Evolutionary conservation across 805 yeast genomes (phyloP).

Genomic region (Wickerhamomyces chambardii): DNA sequence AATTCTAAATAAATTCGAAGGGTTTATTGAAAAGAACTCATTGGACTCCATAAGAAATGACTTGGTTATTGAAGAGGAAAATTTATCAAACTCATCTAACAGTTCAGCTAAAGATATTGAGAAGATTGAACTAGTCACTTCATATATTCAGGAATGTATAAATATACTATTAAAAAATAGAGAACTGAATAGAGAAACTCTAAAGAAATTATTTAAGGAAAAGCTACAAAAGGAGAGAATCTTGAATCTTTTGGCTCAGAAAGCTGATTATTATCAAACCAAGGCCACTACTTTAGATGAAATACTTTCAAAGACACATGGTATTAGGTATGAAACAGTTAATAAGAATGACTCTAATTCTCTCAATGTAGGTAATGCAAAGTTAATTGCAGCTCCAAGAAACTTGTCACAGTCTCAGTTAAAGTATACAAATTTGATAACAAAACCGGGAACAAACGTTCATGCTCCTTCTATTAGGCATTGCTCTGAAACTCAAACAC

Average conservation of each 20-base stretch:
- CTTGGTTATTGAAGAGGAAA: slow-evolving; percentile 1
- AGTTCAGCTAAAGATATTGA: not conserved
- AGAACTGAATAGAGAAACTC: not conserved
- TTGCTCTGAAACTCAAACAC: no score
- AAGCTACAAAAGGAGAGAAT: not conserved
- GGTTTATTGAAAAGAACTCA: slow-evolving; percentile 9
- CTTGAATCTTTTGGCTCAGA: not conserved
- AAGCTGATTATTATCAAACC: not conserved
- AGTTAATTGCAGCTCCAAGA: no score
- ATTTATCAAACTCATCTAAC: not conserved
- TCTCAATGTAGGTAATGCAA: no score
- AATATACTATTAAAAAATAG: not conserved
- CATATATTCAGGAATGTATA: not conserved
- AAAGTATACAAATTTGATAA: no score
- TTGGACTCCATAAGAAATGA: slow-evolving; percentile 5
- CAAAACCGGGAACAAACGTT: no score
- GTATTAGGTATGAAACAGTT: not conserved
- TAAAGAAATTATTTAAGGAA: not conserved
- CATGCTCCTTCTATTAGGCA: no score
- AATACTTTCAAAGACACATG: not conserved
- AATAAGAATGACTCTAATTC: no score
- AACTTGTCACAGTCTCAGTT: no score
- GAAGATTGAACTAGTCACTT: not conserved
- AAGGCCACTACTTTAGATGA: not conserved
- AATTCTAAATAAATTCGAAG: slow-evolving; percentile 7